These are phyloP conservation scores for Coemansia sp. DNA, from an alignment of 192 early-diverging fungal genomes.

Conservation along the genomic window DNA sequence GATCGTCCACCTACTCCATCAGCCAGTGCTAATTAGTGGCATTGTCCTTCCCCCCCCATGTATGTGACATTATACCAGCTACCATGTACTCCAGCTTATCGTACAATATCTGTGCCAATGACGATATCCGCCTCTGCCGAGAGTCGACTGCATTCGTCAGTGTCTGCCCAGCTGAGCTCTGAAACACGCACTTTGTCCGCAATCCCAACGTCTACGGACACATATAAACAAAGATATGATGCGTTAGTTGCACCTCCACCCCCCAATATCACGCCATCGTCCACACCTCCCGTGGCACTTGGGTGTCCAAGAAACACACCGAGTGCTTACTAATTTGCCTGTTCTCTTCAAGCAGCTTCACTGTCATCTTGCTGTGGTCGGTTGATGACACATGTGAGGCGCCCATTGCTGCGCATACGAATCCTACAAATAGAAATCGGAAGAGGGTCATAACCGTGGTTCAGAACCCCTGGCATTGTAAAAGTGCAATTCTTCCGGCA, in stretches of 20 bases:
- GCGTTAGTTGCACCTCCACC: not conserved
- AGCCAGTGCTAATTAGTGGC: not conserved
- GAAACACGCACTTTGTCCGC: slow-evolving; percentile 24
- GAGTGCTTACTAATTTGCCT: slow-evolving; percentile 23
- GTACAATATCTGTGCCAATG: slow-evolving; percentile 48
- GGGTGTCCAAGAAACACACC: not conserved
- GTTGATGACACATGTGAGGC: slow-evolving; percentile 31
- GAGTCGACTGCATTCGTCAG: slow-evolving; percentile 16
- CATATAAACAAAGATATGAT: not conserved
- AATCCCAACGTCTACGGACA: slow-evolving; percentile 25
- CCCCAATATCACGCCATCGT: not conserved
- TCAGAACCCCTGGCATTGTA: too few species aligned
- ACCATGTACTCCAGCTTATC: too few species aligned
- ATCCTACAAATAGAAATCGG: slow-evolving; percentile 16
- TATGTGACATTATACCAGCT: not conserved
- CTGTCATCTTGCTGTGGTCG: slow-evolving; percentile 18
- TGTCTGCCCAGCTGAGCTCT: slow-evolving; percentile 35
- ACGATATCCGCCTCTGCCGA: slow-evolving; percentile 29
- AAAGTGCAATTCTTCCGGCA: too few species aligned
- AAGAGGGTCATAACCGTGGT: too few species aligned
- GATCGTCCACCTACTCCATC: slow-evolving; percentile 37
- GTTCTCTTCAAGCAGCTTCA: slow-evolving; percentile 32
- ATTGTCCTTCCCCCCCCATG: not conserved
- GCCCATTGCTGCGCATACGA: slow-evolving; percentile 44
- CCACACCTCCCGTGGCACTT: not conserved